Percentiles rank a stretch among this genome's conserved stretches.
Conservation (phyloP, 164 flowering plant species). For the Amborella trichopoda region DNA sequence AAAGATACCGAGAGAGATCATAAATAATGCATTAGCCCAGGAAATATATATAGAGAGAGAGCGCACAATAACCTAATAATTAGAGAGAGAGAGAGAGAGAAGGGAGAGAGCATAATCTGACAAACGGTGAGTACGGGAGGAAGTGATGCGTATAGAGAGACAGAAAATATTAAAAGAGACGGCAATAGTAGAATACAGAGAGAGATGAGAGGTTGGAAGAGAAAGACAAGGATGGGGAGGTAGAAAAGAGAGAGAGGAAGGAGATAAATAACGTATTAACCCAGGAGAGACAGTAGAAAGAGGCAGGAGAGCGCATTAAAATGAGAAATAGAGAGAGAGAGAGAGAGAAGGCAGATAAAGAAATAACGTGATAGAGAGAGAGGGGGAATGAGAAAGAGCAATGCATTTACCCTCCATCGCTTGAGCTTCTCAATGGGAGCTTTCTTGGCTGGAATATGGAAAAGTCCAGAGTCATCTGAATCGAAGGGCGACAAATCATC, state of each 20-base stretch:
- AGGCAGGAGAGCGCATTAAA: background rate
- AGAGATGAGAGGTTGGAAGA: no score
- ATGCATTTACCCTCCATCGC: constrained; percentile 94
- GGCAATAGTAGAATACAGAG: no score
- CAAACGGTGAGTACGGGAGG: no score
- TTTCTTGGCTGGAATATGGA: constrained; percentile 58
- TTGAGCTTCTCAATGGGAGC: constrained; percentile 59
- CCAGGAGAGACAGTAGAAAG: background rate
- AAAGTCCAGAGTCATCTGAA: constrained; percentile 20
- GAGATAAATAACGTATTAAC: background rate
- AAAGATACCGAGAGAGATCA: no score
- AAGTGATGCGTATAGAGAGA: no score
- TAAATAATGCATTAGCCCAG: no score
- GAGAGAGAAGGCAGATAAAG: background rate
- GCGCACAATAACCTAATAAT: no score
- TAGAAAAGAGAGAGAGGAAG: background rate
- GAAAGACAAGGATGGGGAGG: background rate
- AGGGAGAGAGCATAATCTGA: no score
- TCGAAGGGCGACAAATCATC: background rate
- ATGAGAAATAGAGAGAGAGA: background rate
- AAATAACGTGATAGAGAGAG: background rate
- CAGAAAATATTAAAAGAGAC: no score
- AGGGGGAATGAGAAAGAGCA: background rate
- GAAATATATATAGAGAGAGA: no score
- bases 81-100: no score